Evolutionary conservation across 2,329 filamentous ascomycete species (phyloP), one percentile per base, ranked within the genome.

Genomic region (Aspergillus sp.): DNA sequence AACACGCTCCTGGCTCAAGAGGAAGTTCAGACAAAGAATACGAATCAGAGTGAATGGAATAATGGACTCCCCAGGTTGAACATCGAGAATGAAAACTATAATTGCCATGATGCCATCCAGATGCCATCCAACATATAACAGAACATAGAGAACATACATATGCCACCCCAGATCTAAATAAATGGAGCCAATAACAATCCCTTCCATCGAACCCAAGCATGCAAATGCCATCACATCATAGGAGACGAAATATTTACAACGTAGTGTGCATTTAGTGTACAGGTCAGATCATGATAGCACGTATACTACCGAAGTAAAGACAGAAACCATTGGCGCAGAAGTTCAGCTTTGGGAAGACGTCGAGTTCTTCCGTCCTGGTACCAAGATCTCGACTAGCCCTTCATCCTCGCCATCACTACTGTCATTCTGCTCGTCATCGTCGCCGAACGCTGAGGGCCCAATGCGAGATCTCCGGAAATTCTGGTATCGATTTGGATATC

Each of bases 401-500:
- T 72, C 69, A 47, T 71, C 68, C 42, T 69, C 67, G 12, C 64
- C 68, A 46, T 70, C 68, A 43, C 69, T 72, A 50, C 67, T 68
- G 52, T 74, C 69, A 32, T 70, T 67, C 33, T 17, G 33, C 33
- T 10, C 33, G n/a, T 75, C 73, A 13, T 68, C 65, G 15, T 67
- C 61, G 7, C 63, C 65, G 27, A 63, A 66, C 19, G 66, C 60
- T 19, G 66, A 67, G 27, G 56, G 58, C 9, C 60, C 54, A 37
- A 57, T 51, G 43, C 59, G 62, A 42, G 62, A 58, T 50, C 56
- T 58, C 41, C 54, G 68, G 70, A 44, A 76, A 70, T 61, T 83
- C 38, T 60, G 60, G 47, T 68, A 69, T 44, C 65, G 58, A 53
- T 81, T 82, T 56, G 85, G 85, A 49, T 86, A 84, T 12, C 82